Evolutionary conservation across 225 moss, liverwort and hornwort genomes (phyloP).

Genomic region (Marchantia polymorpha): DNA sequence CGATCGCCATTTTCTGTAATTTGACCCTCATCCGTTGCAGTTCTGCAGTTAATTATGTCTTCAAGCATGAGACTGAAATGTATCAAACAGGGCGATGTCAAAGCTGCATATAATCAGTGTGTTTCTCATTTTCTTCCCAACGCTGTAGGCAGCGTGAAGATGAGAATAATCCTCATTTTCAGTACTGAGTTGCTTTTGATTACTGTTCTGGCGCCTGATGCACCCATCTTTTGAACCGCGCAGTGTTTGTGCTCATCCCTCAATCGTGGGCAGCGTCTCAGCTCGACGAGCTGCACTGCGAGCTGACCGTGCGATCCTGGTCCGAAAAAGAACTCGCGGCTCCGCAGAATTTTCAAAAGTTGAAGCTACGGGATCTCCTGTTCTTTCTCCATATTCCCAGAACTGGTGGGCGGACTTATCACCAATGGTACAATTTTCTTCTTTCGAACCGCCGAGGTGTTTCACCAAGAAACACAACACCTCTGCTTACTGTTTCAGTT

Average conservation of each 20-base stretch:
- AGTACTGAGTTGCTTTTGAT: background rate
- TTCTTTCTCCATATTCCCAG: slow-evolving; percentile 53
- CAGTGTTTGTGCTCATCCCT: slow-evolving; percentile 17
- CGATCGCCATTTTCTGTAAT: slow-evolving; percentile 2
- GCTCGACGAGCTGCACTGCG: slow-evolving; percentile 20
- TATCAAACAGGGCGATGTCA: background rate
- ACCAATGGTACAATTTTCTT: slow-evolving; percentile 29
- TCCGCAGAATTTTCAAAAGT: slow-evolving; percentile 15
- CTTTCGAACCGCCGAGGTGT: too few relatives aligned
- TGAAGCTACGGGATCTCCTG: slow-evolving; percentile 37
- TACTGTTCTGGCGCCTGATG: background rate
- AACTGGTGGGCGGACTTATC: slow-evolving; percentile 47
- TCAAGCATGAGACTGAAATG: background rate
- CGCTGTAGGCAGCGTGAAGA: background rate
- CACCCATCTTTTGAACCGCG: background rate
- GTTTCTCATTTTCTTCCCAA: background rate
- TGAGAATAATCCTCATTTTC: background rate
- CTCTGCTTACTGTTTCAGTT: too few relatives aligned
- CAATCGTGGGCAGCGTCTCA: background rate
- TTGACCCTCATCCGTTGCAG: background rate
- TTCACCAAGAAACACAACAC: too few relatives aligned
- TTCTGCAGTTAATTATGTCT: background rate
- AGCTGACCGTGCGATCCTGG: slow-evolving; percentile 35
- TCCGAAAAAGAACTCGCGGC: slow-evolving; percentile 23
- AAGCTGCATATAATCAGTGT: background rate